Percentiles rank a stretch among this genome's conserved stretches.
These are phyloP conservation scores for Verticillium tricorpus DNA, from an alignment of 2,329 filamentous ascomycete genomes.

Conservation along the genomic window DNA sequence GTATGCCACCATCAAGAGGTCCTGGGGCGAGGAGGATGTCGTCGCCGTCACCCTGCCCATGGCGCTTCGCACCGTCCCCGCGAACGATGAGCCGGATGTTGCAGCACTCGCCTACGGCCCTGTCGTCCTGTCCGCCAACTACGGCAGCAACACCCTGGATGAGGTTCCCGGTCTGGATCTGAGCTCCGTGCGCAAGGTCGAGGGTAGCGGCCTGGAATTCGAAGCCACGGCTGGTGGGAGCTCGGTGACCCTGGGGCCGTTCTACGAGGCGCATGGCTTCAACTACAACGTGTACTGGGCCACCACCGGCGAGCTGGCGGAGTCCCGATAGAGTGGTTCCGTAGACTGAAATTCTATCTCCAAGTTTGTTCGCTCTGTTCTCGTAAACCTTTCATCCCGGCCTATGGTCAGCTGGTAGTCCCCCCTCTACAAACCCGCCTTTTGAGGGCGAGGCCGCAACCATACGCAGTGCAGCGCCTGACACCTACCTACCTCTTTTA, in stretches of 20 bases:
- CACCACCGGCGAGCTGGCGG: conserved; percentile 4
- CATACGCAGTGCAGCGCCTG: no score
- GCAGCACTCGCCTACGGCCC: conserved; percentile 44
- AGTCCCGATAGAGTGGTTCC: neutral
- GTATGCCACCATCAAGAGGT: conserved; percentile 34
- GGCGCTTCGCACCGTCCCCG: conserved; percentile 33
- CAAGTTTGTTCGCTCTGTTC: neutral
- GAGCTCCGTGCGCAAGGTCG: conserved; percentile 19
- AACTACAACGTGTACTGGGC: conserved; percentile 40
- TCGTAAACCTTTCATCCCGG: no score
- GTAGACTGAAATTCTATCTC: neutral
- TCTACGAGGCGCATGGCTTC: conserved; percentile 34
- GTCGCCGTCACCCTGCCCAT: conserved; percentile 41
- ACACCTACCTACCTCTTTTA: neutral
- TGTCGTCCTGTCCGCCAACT: conserved; percentile 38
- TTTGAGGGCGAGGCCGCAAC: no score
- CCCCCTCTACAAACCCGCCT: no score
- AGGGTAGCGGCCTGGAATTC: conserved; percentile 22
- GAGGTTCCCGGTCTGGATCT: conserved; percentile 25
- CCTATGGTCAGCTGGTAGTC: no score
- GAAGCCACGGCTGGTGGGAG: conserved; percentile 23
- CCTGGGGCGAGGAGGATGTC: conserved; percentile 37
- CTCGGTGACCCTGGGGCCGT: conserved; percentile 28
- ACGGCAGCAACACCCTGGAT: conserved; percentile 25
- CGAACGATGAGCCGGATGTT: conserved; percentile 40